These are phyloP conservation scores for Raffaelea ambrosiae DNA, from an alignment of 2,329 filamentous ascomycete species.

Conservation along the genomic window DNA sequence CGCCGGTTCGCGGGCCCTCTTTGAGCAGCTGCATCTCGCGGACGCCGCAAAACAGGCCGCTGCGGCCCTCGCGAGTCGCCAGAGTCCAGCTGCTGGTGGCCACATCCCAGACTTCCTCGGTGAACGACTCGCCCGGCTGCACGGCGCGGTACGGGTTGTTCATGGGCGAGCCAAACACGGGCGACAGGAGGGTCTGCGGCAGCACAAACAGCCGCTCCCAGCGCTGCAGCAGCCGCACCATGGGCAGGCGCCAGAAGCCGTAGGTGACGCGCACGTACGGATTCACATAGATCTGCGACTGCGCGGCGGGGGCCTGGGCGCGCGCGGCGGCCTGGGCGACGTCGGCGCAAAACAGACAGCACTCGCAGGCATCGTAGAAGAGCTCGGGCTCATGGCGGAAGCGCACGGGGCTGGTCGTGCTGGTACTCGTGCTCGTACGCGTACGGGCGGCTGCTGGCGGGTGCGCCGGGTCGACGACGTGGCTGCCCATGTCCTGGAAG, in stretches of 20 bases:
- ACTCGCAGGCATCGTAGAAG: constrained; percentile 58
- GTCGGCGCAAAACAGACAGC: constrained; percentile 44
- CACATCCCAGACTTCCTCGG: constrained; percentile 39
- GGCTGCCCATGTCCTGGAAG: constrained; percentile 23
- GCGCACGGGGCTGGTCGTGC: constrained; percentile 31
- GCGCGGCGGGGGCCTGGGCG: constrained; percentile 17
- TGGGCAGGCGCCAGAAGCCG: constrained; percentile 43
- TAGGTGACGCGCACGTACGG: constrained; percentile 68
- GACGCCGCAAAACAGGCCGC: constrained; percentile 47
- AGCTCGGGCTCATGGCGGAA: constrained; percentile 51
- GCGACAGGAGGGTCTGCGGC: constrained; percentile 30
- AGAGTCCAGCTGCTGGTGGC: constrained; percentile 28
- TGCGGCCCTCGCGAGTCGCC: constrained; percentile 33
- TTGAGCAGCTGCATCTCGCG: constrained; percentile 36
- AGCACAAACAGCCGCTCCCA: constrained; percentile 48
- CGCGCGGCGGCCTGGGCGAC: constrained; percentile 28
- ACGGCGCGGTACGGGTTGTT: constrained; percentile 56
- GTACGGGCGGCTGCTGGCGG: constrained; percentile 13
- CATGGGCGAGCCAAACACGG: constrained; percentile 37
- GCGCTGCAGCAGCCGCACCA: constrained; percentile 50
- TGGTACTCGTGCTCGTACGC: too few species aligned
- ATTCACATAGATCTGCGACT: constrained; percentile 62
- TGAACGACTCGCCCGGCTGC: constrained; percentile 44
- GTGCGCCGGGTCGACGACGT: constrained; percentile 26
- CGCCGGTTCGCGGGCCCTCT: constrained; percentile 17